Base-by-base conservation (phyloP, 441 rosid species). In the Omphalea diandra region DNA sequence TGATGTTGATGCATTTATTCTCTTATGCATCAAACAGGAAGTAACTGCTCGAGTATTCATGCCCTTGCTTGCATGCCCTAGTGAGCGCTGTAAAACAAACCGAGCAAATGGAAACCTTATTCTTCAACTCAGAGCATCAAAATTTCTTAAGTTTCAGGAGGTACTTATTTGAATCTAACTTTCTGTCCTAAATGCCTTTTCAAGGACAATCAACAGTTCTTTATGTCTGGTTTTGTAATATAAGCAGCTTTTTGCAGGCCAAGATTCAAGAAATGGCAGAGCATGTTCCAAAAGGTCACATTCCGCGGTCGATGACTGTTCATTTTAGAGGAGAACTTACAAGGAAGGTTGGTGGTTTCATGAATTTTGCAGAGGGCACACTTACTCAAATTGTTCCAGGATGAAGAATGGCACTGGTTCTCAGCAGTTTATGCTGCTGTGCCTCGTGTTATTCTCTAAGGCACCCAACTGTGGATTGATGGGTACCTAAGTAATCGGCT, bases 251-350 rank as follows among this genome's bases (percentile, higher is more conserved):
- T 54, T 77, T 81, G 71, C 87, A 96, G 99, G 99, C 99, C 60
- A 96, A 96, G 83, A 87, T 96, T 83, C 99, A 93, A 82, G 99
- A 96, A 84, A 79, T 96, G 82, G 90, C 99, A 33, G 99, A 96
- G 74, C 97, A 96, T 71, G 98, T 96, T 54, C 99, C 99, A 53
- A 93, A 93, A 79, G 97, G 99, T 70, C 99, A 96, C 76, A 96
- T 96, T 78, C 99, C 98, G 0, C 81, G 98, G 73, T 81, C 98
- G 38, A 96, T 96, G 98, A 86, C 93, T 12, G 84, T 96, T 84
- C 99, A 96, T 86, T 86, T 96, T 60, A 85, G 98, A 85, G 98
- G 99, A 68, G 99, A 96, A 74, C 86, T 91, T 67, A 96, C 99
- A 3, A 91, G 99, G 84, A 91, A 91, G 99, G 99, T 93, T 65